Base-by-base conservation (phyloP, 1,284 basidiomycete genomes). In the Puccinia novopanici region DNA sequence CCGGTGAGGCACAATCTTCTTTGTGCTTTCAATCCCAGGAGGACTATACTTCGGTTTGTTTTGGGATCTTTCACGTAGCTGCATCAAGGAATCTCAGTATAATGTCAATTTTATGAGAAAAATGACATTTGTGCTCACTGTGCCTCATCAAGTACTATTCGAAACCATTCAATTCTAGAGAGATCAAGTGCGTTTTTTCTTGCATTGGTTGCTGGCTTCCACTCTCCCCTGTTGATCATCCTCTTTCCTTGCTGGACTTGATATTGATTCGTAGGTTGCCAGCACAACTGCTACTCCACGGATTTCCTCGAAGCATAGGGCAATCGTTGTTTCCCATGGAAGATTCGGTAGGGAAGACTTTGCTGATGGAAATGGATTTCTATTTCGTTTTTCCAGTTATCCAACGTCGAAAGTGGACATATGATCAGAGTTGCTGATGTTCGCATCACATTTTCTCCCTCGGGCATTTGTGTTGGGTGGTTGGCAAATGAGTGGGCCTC, bases 1-100 rank as follows among this genome's bases (percentile, higher is more conserved):
- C 67, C 67, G 6, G 67, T 70, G 5, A 30, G 85, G 84, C n/a
- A 83, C 84, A 86, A 1, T 83, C 84, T 8, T 84, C 84, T 54
- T 82, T 83, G 30, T 83, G 83, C 71, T 85, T 85, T 83, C 83
- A 84, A 8, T 84, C 85, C 10, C 81, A 76, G 0, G 83, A 82
- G 55, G 84, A 84, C 70, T 85, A 85, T 82, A 85, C 84, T 67
- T 82, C 82, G 72, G 22, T 42, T n/a, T 24, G 40, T 67, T 27
- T 67, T 42, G 40, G 65, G 65, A 45, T 67, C 65, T 15, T 67
- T 67, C n/a, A 52, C 19, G 19, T 52, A 52, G 19, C 9, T 52
- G 4, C 50, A 52, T 4, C 10, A 4, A 45, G 45, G 15, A 45
- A 45, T 37, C 3, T 19, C 57, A 61, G 57, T 27, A 12, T 61